A percentile compares a stretch with the other conserved stretches of the same genome.
Evolutionary conservation across 176 grass and related monocot genomes (phyloP).

Genomic region (Typha latifolia): DNA sequence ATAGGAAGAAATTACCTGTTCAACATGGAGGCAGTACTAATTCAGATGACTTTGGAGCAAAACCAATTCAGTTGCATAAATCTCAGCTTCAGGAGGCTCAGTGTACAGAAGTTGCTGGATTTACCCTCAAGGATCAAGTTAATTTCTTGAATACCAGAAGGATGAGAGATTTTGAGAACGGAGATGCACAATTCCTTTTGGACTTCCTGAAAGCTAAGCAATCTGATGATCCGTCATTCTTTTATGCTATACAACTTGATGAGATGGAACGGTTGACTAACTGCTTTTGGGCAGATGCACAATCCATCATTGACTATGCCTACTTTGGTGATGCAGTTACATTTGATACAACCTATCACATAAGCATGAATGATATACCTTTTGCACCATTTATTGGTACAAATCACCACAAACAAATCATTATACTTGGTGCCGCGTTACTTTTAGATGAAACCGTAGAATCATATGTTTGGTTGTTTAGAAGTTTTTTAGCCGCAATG

Average conservation of each 20-base stretch:
- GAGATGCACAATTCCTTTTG: constrained; percentile 16
- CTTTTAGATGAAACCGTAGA: constrained; percentile 30
- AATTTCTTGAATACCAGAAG: background rate
- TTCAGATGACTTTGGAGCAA: background rate
- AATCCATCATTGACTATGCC: constrained; percentile 24
- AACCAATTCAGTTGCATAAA: constrained; percentile 7
- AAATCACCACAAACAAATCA: constrained; percentile 47
- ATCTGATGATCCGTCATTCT: constrained; percentile 41
- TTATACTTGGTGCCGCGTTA: constrained; percentile 34
- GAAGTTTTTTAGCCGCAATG: constrained; percentile 47
- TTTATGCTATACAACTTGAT: constrained; percentile 47
- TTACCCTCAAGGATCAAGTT: constrained; percentile 6
- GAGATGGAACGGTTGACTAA: constrained; percentile 40
- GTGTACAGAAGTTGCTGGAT: constrained; percentile 13
- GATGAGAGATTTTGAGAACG: constrained; percentile 13
- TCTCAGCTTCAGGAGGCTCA: background rate
- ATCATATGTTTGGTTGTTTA: constrained; percentile 49
- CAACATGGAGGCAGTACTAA: background rate
- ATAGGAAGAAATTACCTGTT: constrained; percentile 23
- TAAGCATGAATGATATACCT: constrained; percentile 20
- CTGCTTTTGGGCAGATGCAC: constrained; percentile 40
- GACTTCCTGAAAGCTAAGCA: constrained; percentile 40
- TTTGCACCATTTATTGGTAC: constrained; percentile 33
- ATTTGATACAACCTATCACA: constrained; percentile 39
- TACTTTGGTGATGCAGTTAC: constrained; percentile 35